Conservation (phyloP, 306 rosid genomes). For the Bauhinia variegata region DNA sequence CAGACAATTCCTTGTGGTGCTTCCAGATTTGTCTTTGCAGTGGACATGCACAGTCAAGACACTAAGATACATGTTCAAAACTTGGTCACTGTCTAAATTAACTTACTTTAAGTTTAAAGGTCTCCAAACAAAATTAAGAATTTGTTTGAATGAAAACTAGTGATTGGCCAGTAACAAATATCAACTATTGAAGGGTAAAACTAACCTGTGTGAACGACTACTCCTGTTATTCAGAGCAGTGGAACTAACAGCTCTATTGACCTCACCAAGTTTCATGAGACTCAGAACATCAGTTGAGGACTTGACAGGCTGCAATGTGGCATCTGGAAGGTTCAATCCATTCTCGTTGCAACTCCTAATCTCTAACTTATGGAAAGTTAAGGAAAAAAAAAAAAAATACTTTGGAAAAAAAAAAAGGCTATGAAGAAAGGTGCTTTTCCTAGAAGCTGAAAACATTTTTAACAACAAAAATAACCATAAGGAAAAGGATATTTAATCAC, state of each 20-base stretch:
- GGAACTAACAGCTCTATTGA: constrained; percentile 77
- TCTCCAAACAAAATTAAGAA: background rate
- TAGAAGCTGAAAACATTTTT: constrained; percentile 2
- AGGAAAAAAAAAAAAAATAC: constrained; percentile 28
- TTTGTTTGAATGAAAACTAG: background rate
- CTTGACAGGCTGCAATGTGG: constrained; percentile 64
- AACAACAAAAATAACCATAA: constrained; percentile 13
- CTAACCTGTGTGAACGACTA: constrained; percentile 94
- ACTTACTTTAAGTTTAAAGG: background rate
- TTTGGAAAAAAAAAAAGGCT: background rate
- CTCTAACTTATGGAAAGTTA: constrained; percentile 73
- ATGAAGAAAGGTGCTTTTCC: too few relatives aligned
- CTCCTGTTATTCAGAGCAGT: constrained; percentile 82
- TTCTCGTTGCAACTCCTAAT: constrained; percentile 77
- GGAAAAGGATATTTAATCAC: constrained; percentile 74
- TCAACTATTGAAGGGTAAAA: constrained; percentile 6
- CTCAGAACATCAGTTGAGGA: constrained; percentile 75
- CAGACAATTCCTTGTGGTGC: constrained; percentile 68
- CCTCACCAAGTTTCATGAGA: constrained; percentile 82
- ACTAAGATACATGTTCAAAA: constrained; percentile 49
- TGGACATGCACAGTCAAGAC: constrained; percentile 87
- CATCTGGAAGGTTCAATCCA: constrained; percentile 88
- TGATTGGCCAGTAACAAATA: too few relatives aligned
- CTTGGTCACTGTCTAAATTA: constrained; percentile 34
- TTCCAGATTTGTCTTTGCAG: constrained; percentile 77